A percentile compares a stretch with the other conserved stretches of the same genome.
These are phyloP conservation scores for Pichia ethanolica DNA, from an alignment of 805 yeast species.

Conservation along the genomic window DNA sequence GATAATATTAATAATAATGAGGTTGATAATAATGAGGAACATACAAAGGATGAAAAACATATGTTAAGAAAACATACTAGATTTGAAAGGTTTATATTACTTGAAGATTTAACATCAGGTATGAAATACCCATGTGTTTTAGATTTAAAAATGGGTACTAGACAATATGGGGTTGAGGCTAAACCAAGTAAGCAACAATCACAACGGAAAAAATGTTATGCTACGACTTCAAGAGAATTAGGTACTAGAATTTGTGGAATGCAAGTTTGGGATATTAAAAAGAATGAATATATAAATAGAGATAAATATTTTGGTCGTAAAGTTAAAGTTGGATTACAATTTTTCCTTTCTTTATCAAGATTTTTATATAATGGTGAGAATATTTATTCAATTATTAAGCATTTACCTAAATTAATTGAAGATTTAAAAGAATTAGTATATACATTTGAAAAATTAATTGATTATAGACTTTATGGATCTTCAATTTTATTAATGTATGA, in stretches of 20 bases:
- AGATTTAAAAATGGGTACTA: slow-evolving; percentile 95
- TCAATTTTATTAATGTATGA: slow-evolving; percentile 86
- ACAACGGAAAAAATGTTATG: slow-evolving; percentile 72
- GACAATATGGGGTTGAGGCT: slow-evolving; percentile 98
- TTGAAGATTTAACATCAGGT: slow-evolving; percentile 85
- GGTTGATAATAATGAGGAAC: background rate
- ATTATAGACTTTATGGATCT: slow-evolving; percentile 89
- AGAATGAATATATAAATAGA: slow-evolving; percentile 48
- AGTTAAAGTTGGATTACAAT: slow-evolving; percentile 63
- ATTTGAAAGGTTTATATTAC: slow-evolving; percentile 72
- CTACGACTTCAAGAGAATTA: slow-evolving; percentile 70
- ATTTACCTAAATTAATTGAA: slow-evolving; percentile 59
- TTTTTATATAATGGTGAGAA: slow-evolving; percentile 73
- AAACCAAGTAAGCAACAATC: slow-evolving; percentile 59
- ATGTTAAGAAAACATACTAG: slow-evolving; percentile 33
- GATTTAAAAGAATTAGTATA: slow-evolving; percentile 51
- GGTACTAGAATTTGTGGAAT: slow-evolving; percentile 96
- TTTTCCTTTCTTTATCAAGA: slow-evolving; percentile 64
- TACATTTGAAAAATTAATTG: slow-evolving; percentile 49
- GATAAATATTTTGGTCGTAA: slow-evolving; percentile 92
- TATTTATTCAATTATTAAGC: slow-evolving; percentile 49
- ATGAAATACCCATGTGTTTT: slow-evolving; percentile 83
- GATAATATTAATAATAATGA: slow-evolving; percentile 4
- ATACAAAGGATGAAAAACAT: slow-evolving; percentile 1
- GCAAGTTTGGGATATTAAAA: slow-evolving; percentile 63